A percentile compares a stretch with the other conserved stretches of the same genome.
Conservation (phyloP, 2,329 filamentous ascomycete genomes). For the Teratosphaeria zuluensis region DNA sequence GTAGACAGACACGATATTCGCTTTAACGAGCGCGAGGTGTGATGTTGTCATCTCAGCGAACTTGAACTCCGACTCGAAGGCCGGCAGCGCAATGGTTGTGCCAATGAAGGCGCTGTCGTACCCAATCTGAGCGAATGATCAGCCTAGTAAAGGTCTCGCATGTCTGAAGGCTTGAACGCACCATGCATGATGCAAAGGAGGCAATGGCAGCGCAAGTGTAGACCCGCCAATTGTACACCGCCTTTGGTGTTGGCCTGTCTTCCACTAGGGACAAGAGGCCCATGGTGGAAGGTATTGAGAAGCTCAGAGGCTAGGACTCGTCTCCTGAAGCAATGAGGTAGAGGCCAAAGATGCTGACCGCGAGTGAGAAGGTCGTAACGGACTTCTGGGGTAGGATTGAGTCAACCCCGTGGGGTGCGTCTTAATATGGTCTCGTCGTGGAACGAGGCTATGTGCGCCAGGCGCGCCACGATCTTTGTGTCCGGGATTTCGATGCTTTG, state of each 20-base stretch:
- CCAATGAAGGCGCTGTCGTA: constrained; percentile 56
- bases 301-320: neutral
- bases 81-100: constrained; percentile 60
- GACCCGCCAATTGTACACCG: constrained; percentile 53
- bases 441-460: neutral
- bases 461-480: neutral
- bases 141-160: constrained; percentile 19
- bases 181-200: constrained; percentile 50
- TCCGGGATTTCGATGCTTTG: neutral
- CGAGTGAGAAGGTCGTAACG: neutral
- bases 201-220: constrained; percentile 47
- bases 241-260: constrained; percentile 44
- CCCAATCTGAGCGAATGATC: constrained; percentile 39
- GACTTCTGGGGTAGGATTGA: neutral
- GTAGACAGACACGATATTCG: constrained; percentile 73
- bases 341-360: neutral
- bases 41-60: constrained; percentile 42
- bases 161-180: constrained; percentile 13
- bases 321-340: neutral
- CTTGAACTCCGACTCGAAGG: constrained; percentile 60
- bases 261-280: constrained; percentile 28
- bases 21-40: constrained; percentile 51
- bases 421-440: neutral
- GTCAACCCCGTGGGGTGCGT: neutral
- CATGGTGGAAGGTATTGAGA: constrained; percentile 19